Evolutionary conservation across 2,329 filamentous ascomycete genomes (phyloP).

Genomic region (Parafenestella ontariensis): DNA sequence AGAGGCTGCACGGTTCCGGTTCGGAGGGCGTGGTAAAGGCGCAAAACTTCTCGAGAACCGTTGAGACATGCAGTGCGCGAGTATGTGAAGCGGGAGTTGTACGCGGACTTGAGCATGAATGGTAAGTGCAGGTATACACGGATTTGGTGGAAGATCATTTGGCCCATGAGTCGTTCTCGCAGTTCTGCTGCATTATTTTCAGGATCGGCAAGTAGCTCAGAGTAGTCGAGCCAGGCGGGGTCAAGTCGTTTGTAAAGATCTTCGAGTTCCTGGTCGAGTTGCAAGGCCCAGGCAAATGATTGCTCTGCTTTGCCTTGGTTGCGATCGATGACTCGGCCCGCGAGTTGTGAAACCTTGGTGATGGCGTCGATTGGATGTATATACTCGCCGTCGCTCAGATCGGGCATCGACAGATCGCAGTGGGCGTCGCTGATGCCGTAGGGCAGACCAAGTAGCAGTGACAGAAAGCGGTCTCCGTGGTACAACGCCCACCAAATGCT

Average conservation of each 20-base stretch:
- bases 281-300: slow-evolving; percentile 49
- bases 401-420: slow-evolving; percentile 43
- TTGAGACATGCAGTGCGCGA: slow-evolving; percentile 51
- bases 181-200: slow-evolving; percentile 46
- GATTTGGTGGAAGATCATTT: slow-evolving; percentile 55
- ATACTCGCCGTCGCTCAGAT: slow-evolving; percentile 31
- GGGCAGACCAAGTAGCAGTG: slow-evolving; percentile 62
- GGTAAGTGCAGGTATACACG: slow-evolving; percentile 55
- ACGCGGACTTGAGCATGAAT: slow-evolving; percentile 52
- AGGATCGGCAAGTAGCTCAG: slow-evolving; percentile 32
- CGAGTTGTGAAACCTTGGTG: slow-evolving; percentile 47
- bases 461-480: slow-evolving; percentile 58
- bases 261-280: slow-evolving; percentile 54
- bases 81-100: slow-evolving; percentile 48
- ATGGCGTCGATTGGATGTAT: slow-evolving; percentile 43
- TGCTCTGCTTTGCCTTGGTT: slow-evolving; percentile 48
- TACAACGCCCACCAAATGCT: slow-evolving; percentile 52
- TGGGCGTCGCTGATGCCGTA: slow-evolving; percentile 51
- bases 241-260: slow-evolving; percentile 47
- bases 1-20: slow-evolving; percentile 44
- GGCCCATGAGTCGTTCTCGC: slow-evolving; percentile 49
- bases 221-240: slow-evolving; percentile 49
- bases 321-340: slow-evolving; percentile 54
- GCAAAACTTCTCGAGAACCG: slow-evolving; percentile 51
- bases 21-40: slow-evolving; percentile 49